These are phyloP conservation scores for Aspergillus hiratsukae DNA, from an alignment of 2,329 filamentous ascomycete genomes.

Conservation along the genomic window DNA sequence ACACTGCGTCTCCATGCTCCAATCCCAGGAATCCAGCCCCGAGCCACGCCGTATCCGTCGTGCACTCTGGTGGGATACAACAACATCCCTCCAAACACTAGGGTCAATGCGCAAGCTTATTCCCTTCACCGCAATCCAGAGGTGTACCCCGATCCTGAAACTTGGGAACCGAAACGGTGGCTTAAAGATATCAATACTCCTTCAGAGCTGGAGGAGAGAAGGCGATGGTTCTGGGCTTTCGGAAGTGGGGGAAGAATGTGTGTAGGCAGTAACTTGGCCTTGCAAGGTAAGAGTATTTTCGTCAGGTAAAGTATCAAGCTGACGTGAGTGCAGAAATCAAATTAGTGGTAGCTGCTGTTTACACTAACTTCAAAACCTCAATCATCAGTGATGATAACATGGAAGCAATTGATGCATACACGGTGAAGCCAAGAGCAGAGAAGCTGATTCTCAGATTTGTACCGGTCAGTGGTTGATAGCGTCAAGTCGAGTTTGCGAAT, in stretches of 20 bases:
- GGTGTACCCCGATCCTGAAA: slow-evolving; percentile 47
- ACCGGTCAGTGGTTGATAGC: slow-evolving; percentile 6
- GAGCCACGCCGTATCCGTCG: slow-evolving; percentile 43
- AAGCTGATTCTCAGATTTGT: slow-evolving; percentile 57
- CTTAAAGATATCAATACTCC: slow-evolving; percentile 35
- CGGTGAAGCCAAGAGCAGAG: slow-evolving; percentile 54
- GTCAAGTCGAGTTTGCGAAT: not conserved
- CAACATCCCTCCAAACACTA: slow-evolving; percentile 40
- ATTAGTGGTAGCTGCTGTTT: slow-evolving; percentile 64
- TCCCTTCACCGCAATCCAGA: slow-evolving; percentile 49
- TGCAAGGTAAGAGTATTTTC: slow-evolving; percentile 37
- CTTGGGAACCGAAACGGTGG: slow-evolving; percentile 48
- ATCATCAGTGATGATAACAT: slow-evolving; percentile 61
- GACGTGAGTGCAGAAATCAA: slow-evolving; percentile 60
- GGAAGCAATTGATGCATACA: slow-evolving; percentile 63
- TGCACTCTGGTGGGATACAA: slow-evolving; percentile 37
- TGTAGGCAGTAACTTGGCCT: slow-evolving; percentile 45
- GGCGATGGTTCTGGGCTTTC: slow-evolving; percentile 50
- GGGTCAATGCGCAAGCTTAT: slow-evolving; percentile 48
- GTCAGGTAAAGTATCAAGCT: not conserved
- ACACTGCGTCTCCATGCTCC: slow-evolving; percentile 58
- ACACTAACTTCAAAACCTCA: slow-evolving; percentile 60
- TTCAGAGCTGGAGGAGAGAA: slow-evolving; percentile 39
- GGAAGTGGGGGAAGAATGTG: slow-evolving; percentile 49
- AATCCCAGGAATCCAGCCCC: slow-evolving; percentile 60